Base-by-base conservation (phyloP, 495 filamentous ascomycete genomes). In the Cryomyces minteri region DNA sequence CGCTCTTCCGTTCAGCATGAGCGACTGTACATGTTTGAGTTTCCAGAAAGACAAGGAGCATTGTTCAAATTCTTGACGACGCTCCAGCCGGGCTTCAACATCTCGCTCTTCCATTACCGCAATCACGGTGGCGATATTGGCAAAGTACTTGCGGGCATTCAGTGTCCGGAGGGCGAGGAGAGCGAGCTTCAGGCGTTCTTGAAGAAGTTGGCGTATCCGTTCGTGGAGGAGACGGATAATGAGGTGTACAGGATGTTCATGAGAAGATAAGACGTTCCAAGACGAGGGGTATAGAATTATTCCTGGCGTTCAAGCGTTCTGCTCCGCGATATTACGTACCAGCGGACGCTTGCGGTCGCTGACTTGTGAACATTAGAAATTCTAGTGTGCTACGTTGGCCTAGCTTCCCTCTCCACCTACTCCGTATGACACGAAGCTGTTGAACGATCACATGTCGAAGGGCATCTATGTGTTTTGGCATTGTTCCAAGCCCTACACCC, bases 71-170 rank as follows among this genome's bases (percentile, higher is more conserved):
- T 98, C 68, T 62, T 96, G 28, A 72, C 71, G 31, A 86, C 82
- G 1, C 68, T 98, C 14, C 76, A 79, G 30, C 82, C 88, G 4
- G 80, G 79, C 43, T 90, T 93, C 61, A 98, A 95, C 56, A 94
- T 98, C 65, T 81, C 76, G 50, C 63, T 96, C 8, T 98, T 96
- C 72, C 92, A 96, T 63, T 98, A 98, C 63, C 70, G 90, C 18
- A 95, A 95, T 58, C 80, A 88, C 47, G 90, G 90, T 25, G 85
- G 88, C 31, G 92, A 98, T 61, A 79, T 96, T 14, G 88, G 78
- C 34, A 88, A 87, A 66, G 78, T 96, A 5, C 60, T 96, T 39
- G 81, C 88, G 5, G 90, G 84, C 29, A 96, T 98, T 47, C 79
- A 92, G 51, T 94, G 88, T 58, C 85, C 90, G 3, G 61, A 73